Conservation (phyloP, 2,329 filamentous ascomycete species). For the Pseudophaeomoniella oleicola region DNA sequence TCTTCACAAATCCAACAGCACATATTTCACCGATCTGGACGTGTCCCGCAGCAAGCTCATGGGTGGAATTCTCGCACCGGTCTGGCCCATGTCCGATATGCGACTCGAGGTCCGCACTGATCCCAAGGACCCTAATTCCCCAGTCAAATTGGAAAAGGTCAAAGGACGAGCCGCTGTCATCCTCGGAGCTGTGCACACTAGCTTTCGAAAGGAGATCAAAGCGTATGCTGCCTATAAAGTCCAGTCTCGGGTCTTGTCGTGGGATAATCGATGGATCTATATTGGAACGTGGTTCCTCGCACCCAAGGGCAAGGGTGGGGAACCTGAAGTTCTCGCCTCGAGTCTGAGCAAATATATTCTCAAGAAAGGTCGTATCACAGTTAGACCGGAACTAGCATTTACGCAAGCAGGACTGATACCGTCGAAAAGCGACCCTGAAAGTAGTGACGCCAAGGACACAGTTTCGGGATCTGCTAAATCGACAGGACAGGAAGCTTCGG, state of each 20-base stretch:
- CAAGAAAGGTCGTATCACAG: slow-evolving; percentile 67
- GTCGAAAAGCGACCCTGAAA: slow-evolving; percentile 39
- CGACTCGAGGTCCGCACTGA: slow-evolving; percentile 35
- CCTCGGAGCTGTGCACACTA: slow-evolving; percentile 59
- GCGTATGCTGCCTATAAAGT: slow-evolving; percentile 58
- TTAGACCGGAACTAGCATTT: slow-evolving; percentile 67
- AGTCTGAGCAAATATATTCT: slow-evolving; percentile 69
- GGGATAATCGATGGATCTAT: slow-evolving; percentile 75
- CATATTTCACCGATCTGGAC: slow-evolving; percentile 42
- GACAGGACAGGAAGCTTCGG: slow-evolving; percentile 18
- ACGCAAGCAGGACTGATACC: slow-evolving; percentile 61
- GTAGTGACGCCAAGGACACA: slow-evolving; percentile 13
- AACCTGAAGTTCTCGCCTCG: slow-evolving; percentile 48
- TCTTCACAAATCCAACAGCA: slow-evolving; percentile 43
- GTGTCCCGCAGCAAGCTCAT: slow-evolving; percentile 69
- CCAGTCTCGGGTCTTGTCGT: slow-evolving; percentile 54
- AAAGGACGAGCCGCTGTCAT: slow-evolving; percentile 43
- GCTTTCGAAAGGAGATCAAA: slow-evolving; percentile 59
- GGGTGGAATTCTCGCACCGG: slow-evolving; percentile 49
- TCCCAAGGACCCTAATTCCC: slow-evolving; percentile 11
- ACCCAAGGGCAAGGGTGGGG: slow-evolving; percentile 34
- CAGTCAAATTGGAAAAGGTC: slow-evolving; percentile 33
- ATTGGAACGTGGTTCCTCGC: slow-evolving; percentile 59
- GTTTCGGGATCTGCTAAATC: slow-evolving; percentile 17
- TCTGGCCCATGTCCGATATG: slow-evolving; percentile 33